phyloP scores from a whole-genome alignment of 495 filamentous ascomycete genomes.

The Aspergillus conjunctus region DNA sequence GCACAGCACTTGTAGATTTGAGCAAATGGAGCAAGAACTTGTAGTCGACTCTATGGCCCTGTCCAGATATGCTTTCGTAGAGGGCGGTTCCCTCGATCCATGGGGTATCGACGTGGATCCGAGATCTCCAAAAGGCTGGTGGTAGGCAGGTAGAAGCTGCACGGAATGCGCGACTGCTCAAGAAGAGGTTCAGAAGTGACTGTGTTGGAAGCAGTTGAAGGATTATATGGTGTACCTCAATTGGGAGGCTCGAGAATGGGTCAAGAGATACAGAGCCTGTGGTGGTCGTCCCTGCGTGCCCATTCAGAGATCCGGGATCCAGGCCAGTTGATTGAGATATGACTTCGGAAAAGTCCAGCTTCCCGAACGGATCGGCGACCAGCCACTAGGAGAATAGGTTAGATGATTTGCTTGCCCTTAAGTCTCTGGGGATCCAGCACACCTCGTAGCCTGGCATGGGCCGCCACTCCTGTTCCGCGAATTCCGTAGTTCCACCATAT shows the following conservation, averaged over 20 bases:
- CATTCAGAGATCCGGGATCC: not conserved
- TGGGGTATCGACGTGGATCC: not conserved
- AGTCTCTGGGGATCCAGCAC: not conserved
- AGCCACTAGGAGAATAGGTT: conserved; percentile 2
- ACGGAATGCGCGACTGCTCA: conserved; percentile 3
- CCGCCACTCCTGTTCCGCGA: conserved; percentile 8
- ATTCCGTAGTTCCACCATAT: conserved; percentile 8
- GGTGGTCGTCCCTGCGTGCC: not conserved
- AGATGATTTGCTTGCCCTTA: not conserved
- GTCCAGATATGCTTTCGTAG: not conserved
- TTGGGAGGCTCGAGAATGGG: not conserved
- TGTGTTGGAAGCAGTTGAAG: conserved; percentile 1
- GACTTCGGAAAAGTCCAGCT: not conserved
- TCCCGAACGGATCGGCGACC: not conserved
- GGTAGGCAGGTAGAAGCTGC: not conserved
- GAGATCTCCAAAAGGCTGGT: conserved; percentile 4
- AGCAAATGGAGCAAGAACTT: not conserved
- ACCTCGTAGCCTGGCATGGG: conserved; percentile 10
- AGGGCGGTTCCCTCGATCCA: not conserved
- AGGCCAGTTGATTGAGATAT: not conserved
- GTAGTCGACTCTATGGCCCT: not conserved
- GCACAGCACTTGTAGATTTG: not conserved
- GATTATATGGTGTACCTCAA: conserved; percentile 4
- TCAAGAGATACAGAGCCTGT: not conserved
- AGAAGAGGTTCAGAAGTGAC: conserved; percentile 4